These are phyloP conservation scores for Termitomyces sp. DNA, from an alignment of 768 basidiomycete species.

Conservation along the genomic window DNA sequence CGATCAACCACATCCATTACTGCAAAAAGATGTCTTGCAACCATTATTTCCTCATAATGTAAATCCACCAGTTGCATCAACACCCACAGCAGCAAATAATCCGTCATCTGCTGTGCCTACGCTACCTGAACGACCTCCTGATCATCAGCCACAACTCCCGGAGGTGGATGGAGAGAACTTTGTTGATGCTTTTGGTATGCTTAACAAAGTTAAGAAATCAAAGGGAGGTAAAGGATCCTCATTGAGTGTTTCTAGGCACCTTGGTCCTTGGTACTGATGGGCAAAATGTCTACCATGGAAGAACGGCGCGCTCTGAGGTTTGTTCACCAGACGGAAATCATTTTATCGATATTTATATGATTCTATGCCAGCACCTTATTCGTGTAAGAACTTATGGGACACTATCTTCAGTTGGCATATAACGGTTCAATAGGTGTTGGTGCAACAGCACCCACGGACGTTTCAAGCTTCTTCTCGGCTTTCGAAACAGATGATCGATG, in stretches of 20 bases:
- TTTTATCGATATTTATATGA: neutral
- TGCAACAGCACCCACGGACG: constrained; percentile 16
- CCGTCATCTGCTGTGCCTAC: neutral
- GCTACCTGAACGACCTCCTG: neutral
- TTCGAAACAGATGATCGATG: constrained; percentile 35
- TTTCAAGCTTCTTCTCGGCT: constrained; percentile 19
- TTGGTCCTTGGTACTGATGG: constrained; percentile 53
- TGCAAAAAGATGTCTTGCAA: constrained; percentile 20
- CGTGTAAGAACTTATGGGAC: constrained; percentile 32
- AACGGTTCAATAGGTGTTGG: constrained; percentile 18
- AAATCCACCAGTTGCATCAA: neutral
- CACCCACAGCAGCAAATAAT: neutral
- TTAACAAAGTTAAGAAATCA: neutral
- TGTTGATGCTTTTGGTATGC: constrained; percentile 46
- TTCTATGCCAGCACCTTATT: constrained; percentile 47
- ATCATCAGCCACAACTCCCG: neutral
- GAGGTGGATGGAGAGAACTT: constrained; percentile 37
- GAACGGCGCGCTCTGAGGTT: constrained; percentile 69
- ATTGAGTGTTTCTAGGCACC: constrained; percentile 39
- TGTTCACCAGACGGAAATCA: constrained; percentile 11
- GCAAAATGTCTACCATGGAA: constrained; percentile 55
- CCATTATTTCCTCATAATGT: constrained; percentile 2
- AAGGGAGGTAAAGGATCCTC: neutral
- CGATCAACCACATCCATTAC: constrained; percentile 46
- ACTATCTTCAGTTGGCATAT: neutral